Evolutionary conservation across 2,329 filamentous ascomycete genomes (phyloP).

Genomic region (Amphichorda felina): DNA sequence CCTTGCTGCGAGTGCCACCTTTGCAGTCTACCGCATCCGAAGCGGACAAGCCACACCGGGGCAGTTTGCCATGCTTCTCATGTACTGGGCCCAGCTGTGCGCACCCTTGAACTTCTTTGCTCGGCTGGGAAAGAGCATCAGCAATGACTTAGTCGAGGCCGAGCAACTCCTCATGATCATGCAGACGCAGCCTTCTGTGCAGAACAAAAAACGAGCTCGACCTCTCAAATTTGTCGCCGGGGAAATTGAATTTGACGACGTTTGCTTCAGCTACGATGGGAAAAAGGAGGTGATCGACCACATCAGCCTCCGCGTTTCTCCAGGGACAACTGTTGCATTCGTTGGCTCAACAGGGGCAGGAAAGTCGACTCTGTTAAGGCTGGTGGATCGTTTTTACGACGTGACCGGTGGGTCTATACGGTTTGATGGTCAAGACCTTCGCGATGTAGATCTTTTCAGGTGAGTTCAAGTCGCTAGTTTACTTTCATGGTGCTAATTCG

Average conservation of each 20-base stretch:
- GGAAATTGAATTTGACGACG: constrained; percentile 39
- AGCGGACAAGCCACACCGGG: constrained; percentile 48
- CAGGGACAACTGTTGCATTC: constrained; percentile 45
- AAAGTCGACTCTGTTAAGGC: constrained; percentile 45
- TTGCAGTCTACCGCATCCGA: constrained; percentile 55
- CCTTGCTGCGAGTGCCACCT: constrained; percentile 49
- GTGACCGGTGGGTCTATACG: constrained; percentile 37
- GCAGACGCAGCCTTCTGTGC: constrained; percentile 41
- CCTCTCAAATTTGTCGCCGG: constrained; percentile 39
- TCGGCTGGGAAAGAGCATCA: constrained; percentile 41
- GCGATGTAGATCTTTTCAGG: constrained; percentile 38
- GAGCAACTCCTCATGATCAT: constrained; percentile 47
- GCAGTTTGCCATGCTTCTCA: constrained; percentile 58
- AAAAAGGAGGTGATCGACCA: constrained; percentile 45
- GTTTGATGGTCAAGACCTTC: constrained; percentile 45
- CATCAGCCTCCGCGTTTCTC: constrained; percentile 35
- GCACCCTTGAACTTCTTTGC: constrained; percentile 61
- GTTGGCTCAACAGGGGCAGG: constrained; percentile 49
- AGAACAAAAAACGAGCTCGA: constrained; percentile 36
- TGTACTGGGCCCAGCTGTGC: constrained; percentile 64
- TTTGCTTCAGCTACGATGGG: constrained; percentile 48
- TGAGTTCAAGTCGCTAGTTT: constrained; percentile 7
- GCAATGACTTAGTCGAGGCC: constrained; percentile 43
- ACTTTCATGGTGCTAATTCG: neutral
- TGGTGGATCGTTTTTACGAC: constrained; percentile 49